Percentiles rank a stretch among this genome's conserved stretches.
Evolutionary conservation across 345 rosid species (phyloP).

Genomic region (Clausena lansium): DNA sequence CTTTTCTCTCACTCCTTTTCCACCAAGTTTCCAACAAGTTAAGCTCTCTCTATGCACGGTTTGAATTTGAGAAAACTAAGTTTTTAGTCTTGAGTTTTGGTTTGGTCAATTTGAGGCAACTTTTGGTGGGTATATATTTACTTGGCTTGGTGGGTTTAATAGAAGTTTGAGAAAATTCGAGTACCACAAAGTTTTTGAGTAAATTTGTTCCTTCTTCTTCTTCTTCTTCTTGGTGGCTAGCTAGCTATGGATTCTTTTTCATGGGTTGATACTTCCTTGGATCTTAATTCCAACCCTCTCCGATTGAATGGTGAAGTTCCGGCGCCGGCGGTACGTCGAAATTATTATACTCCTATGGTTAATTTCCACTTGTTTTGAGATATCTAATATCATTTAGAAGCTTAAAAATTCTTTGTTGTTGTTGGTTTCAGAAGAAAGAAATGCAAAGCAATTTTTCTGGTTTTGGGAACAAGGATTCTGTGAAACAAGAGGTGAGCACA

Average conservation of each 20-base stretch:
- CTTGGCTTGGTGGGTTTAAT: background rate
- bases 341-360: too few species aligned
- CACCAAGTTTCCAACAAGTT: conserved; percentile 33
- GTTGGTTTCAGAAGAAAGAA: conserved; percentile 31
- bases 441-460: conserved; percentile 27
- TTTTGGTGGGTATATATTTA: background rate
- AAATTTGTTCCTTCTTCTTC: background rate
- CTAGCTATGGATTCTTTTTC: conserved; percentile 50
- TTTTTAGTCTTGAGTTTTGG: background rate
- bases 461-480: conserved; percentile 28
- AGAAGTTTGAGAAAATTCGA: background rate
- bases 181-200: background rate
- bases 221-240: background rate
- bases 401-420: background rate
- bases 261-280: conserved; percentile 50
- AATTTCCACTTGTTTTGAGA: background rate
- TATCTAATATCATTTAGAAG: background rate
- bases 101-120: conserved; percentile 17
- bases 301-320: conserved; percentile 31
- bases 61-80: background rate
- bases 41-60: background rate
- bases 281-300: conserved; percentile 47
- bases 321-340: conserved; percentile 28
- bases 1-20: conserved; percentile 27
- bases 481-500: conserved; percentile 42